These are phyloP conservation scores for Blyttiomyces sp. DNA, from an alignment of 371 early-diverging fungal species.

Conservation along the genomic window DNA sequence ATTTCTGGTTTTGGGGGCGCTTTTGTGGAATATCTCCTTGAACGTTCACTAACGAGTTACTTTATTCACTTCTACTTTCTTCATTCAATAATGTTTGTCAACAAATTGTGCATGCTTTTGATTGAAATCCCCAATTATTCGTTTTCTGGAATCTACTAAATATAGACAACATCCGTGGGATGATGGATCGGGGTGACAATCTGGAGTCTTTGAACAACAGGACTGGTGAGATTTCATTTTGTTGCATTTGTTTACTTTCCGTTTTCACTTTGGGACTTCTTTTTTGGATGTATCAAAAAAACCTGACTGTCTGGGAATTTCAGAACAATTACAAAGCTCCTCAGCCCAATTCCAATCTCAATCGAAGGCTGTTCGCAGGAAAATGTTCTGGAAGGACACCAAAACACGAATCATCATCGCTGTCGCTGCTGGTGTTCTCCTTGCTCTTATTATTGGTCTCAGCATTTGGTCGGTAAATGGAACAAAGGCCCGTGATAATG, in stretches of 20 bases:
- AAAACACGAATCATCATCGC: slow-evolving; percentile 78
- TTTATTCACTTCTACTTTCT: too few species aligned
- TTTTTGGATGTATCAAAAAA: not conserved
- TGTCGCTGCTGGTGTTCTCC: slow-evolving; percentile 59
- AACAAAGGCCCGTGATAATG: too few species aligned
- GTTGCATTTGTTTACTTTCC: not conserved
- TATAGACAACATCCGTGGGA: slow-evolving; percentile 75
- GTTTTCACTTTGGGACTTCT: not conserved
- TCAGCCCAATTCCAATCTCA: slow-evolving; percentile 67
- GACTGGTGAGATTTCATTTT: slow-evolving; percentile 1
- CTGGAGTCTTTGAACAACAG: slow-evolving; percentile 60
- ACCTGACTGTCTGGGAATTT: not conserved
- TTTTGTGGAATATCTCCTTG: too few species aligned
- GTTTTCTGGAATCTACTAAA: too few species aligned
- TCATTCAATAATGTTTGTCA: not conserved
- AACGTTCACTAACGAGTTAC: too few species aligned
- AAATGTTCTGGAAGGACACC: slow-evolving; percentile 87
- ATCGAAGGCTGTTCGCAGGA: slow-evolving; percentile 66
- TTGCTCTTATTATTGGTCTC: slow-evolving; percentile 20
- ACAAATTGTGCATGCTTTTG: not conserved
- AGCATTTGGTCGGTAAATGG: slow-evolving; percentile 11
- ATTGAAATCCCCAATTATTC: not conserved
- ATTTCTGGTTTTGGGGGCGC: too few species aligned
- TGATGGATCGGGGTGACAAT: slow-evolving; percentile 76
- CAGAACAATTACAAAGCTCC: slow-evolving; percentile 69